phyloP scores from a whole-genome alignment of 2,329 filamentous ascomycete genomes.

The Hypoxylon sp. region DNA sequence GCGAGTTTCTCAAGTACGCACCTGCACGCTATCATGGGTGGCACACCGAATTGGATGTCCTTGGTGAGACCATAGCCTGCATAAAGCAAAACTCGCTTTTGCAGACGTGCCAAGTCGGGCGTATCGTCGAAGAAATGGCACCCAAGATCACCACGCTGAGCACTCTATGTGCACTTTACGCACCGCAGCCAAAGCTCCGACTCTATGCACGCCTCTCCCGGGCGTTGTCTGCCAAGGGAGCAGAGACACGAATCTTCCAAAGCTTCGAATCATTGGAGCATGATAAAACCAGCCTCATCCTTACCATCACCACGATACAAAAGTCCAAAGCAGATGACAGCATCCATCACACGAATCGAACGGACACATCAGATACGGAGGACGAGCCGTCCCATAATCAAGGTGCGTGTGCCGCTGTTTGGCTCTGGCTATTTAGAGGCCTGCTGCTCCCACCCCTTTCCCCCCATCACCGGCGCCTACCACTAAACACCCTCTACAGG shows the following conservation, averaged over 20 bases:
- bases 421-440: too few species aligned
- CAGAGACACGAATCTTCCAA: conserved; percentile 4
- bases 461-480: too few species aligned
- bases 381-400: too few species aligned
- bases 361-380: too few species aligned
- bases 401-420: too few species aligned
- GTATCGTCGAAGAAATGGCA: not conserved
- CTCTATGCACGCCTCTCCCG: not conserved
- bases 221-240: not conserved
- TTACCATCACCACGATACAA: conserved; percentile 8
- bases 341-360: too few species aligned
- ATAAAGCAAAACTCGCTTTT: not conserved
- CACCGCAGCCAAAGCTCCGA: not conserved
- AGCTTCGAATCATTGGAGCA: conserved; percentile 7
- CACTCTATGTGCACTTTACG: not conserved
- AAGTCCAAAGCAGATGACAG: too few species aligned
- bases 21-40: conserved; percentile 6
- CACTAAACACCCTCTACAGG: too few species aligned
- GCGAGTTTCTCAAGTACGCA: conserved; percentile 11
- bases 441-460: too few species aligned
- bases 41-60: not conserved
- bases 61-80: not conserved
- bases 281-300: conserved; percentile 12
- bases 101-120: conserved; percentile 2
- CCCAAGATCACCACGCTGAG: not conserved